Evolutionary conservation across 495 filamentous ascomycete genomes (phyloP).

Genomic region (Daldinia grandis): DNA sequence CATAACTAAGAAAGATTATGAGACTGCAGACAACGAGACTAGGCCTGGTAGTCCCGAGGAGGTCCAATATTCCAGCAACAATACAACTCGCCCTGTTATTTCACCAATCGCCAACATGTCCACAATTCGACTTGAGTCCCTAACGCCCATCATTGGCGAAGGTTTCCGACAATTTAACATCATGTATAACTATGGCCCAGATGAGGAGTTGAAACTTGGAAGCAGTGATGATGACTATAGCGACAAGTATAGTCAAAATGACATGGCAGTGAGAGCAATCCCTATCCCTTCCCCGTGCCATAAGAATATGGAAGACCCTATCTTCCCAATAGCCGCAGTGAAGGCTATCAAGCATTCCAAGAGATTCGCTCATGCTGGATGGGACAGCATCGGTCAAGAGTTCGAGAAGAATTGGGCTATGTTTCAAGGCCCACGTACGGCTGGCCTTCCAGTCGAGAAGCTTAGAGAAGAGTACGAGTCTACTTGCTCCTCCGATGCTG

Average conservation of each 20-base stretch:
- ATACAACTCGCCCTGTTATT: not conserved
- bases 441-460: slow-evolving; percentile 23
- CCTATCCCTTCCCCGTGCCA: not conserved
- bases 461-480: slow-evolving; percentile 29
- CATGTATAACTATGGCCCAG: not conserved
- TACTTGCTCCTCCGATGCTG: not conserved
- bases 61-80: not conserved
- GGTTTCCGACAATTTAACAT: not conserved
- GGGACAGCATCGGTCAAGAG: slow-evolving; percentile 14
- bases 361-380: slow-evolving; percentile 11
- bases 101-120: not conserved
- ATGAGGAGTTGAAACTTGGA: not conserved
- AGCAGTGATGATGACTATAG: not conserved
- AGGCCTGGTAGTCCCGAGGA: not conserved
- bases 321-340: slow-evolving; percentile 14
- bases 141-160: slow-evolving; percentile 9
- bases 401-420: slow-evolving; percentile 15
- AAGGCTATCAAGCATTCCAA: slow-evolving; percentile 17
- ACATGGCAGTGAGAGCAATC: not conserved
- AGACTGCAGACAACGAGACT: not conserved
- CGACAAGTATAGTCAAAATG: not conserved
- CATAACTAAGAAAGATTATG: slow-evolving; percentile 16
- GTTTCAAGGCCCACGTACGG: slow-evolving; percentile 26
- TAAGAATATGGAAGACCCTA: not conserved
- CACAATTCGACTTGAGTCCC: not conserved